phyloP scores from a whole-genome alignment of 495 filamentous ascomycete genomes.

The Hypoxylon lienhwacheense region DNA sequence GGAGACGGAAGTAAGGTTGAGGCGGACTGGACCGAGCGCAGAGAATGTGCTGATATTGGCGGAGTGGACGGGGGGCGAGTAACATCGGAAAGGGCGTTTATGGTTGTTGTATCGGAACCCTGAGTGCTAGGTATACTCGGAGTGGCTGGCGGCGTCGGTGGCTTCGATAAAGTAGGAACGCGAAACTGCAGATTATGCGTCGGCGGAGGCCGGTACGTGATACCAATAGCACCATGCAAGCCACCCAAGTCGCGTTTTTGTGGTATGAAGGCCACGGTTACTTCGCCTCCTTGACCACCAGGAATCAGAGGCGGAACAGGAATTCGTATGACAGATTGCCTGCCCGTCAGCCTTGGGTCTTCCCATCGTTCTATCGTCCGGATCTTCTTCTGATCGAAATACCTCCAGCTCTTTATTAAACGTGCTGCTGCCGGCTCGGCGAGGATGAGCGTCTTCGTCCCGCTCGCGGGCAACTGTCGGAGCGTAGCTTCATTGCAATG shows the following conservation, averaged over 20 bases:
- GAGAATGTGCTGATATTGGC: conserved; percentile 35
- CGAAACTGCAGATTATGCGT: conserved; percentile 16
- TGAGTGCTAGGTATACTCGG: conserved; percentile 34
- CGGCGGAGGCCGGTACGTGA: conserved; percentile 65
- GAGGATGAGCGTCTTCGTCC: conserved; percentile 60
- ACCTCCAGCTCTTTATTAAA: conserved; percentile 63
- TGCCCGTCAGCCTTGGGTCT: conserved; percentile 48
- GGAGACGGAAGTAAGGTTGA: conserved; percentile 39
- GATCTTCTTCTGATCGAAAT: conserved; percentile 61
- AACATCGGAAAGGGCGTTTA: conserved; percentile 47
- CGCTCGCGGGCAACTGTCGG: conserved; percentile 56
- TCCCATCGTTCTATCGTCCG: conserved; percentile 56
- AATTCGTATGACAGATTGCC: conserved; percentile 42
- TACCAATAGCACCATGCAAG: conserved; percentile 67
- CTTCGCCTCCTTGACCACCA: conserved; percentile 57
- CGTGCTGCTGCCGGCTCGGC: conserved; percentile 64
- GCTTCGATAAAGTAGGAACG: conserved; percentile 17
- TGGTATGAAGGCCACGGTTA: conserved; percentile 65
- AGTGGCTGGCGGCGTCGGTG: conserved; percentile 39
- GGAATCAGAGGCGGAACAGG: conserved; percentile 50
- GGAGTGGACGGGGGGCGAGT: conserved; percentile 47
- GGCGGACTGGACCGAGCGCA: conserved; percentile 41
- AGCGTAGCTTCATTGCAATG: conserved; percentile 72
- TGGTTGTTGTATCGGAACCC: conserved; percentile 46
- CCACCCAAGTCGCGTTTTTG: conserved; percentile 62